phyloP scores from a whole-genome alignment of 1,139 yeast species.

The Candida neerlandica region DNA sequence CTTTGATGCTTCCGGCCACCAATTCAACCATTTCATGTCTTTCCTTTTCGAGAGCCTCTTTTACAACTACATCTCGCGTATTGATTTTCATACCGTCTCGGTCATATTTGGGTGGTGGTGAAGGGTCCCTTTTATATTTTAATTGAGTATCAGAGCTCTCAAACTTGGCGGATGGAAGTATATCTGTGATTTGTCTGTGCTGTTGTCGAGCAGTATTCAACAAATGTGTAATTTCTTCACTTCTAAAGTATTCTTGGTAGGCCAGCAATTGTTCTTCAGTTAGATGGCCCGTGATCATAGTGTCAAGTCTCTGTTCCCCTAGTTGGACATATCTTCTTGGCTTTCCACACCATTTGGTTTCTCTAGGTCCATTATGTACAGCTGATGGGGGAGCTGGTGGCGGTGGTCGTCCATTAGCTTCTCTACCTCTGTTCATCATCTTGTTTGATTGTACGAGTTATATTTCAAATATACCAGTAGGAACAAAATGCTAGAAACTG shows the following conservation, averaged over 20 bases:
- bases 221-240: conserved; percentile 67
- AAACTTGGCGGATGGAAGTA: conserved; percentile 39
- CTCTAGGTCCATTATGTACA: conserved; percentile 5
- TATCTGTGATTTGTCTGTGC: conserved; percentile 42
- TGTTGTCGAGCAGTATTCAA: conserved; percentile 54
- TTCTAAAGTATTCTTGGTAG: conserved; percentile 70
- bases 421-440: conserved; percentile 12
- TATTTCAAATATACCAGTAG: not conserved
- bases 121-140: conserved; percentile 61
- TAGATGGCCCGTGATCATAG: conserved; percentile 52
- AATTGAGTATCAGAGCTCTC: conserved; percentile 21
- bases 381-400: conserved; percentile 1
- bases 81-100: conserved; percentile 78
- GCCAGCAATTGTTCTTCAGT: conserved; percentile 89
- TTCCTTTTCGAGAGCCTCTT: conserved; percentile 70
- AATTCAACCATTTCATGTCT: conserved; percentile 74
- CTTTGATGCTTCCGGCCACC: conserved; percentile 75
- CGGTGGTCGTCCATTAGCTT: not conserved
- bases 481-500: not conserved
- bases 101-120: conserved; percentile 95
- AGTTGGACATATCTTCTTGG: conserved; percentile 35
- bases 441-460: not conserved
- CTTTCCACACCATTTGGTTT: conserved; percentile 49
- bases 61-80: conserved; percentile 73
- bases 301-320: conserved; percentile 36